These are phyloP conservation scores for Recurvomyces mirabilis DNA, from an alignment of 495 filamentous ascomycete genomes.

Conservation along the genomic window DNA sequence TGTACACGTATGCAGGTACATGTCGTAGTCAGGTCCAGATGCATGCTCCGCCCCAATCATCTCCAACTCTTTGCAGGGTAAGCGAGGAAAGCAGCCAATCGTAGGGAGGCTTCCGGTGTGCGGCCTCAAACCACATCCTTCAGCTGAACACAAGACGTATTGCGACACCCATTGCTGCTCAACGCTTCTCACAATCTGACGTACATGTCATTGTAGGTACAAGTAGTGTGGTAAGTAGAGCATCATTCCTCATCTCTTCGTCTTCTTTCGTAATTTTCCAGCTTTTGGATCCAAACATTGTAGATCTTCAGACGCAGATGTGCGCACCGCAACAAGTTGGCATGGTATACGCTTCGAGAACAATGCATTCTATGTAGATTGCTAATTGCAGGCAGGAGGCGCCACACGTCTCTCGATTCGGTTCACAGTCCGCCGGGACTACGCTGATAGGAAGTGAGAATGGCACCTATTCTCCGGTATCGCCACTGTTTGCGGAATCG, in stretches of 20 bases:
- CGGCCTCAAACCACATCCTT: too few species aligned
- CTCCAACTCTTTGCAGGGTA: background rate
- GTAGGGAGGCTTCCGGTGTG: background rate
- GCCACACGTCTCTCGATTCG: conserved; percentile 2
- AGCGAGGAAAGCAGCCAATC: conserved; percentile 1
- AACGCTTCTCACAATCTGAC: too few species aligned
- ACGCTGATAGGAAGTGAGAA: conserved; percentile 5
- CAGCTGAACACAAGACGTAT: too few species aligned
- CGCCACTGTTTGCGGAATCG: too few species aligned
- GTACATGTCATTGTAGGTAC: too few species aligned
- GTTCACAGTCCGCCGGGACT: conserved; percentile 2
- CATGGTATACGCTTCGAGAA: background rate
- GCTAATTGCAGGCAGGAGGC: background rate
- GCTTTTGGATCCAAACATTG: too few species aligned
- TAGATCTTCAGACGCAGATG: too few species aligned
- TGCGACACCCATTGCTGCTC: too few species aligned
- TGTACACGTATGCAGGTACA: too few species aligned
- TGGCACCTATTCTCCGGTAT: background rate
- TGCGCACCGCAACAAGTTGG: background rate
- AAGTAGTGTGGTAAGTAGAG: too few species aligned
- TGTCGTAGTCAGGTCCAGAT: background rate
- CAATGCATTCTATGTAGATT: background rate
- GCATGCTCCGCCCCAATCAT: background rate
- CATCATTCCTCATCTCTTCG: background rate
- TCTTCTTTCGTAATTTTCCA: too few species aligned